A percentile compares a stretch with the other conserved stretches of the same genome.
Evolutionary conservation across 495 filamentous ascomycete genomes (phyloP).

Genomic region (Penicillium coffeae): DNA sequence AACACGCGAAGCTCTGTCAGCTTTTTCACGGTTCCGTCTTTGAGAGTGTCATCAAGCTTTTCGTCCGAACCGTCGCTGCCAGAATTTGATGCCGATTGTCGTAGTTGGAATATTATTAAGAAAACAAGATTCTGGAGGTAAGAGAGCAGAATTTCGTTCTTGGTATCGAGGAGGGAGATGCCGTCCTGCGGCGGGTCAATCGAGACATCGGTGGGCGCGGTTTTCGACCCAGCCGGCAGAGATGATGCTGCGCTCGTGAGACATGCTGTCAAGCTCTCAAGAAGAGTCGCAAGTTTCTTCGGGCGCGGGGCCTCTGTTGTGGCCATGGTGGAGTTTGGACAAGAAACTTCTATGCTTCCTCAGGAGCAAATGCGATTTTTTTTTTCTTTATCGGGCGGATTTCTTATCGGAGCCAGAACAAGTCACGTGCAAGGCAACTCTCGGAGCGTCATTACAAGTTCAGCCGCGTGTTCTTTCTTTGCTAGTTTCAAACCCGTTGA

Average conservation of each 20-base stretch:
- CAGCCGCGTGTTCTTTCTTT: constrained; percentile 12
- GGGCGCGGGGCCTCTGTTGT: constrained; percentile 20
- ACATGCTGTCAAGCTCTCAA: constrained; percentile 61
- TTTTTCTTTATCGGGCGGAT: neutral
- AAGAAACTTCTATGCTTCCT: constrained; percentile 25
- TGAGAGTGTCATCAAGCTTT: constrained; percentile 27
- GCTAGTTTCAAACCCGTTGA: neutral
- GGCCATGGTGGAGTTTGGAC: constrained; percentile 18
- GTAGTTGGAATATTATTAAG: constrained; percentile 76
- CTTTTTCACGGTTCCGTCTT: constrained; percentile 69
- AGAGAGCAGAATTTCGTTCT: constrained; percentile 91
- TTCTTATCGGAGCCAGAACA: neutral
- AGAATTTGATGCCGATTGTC: constrained; percentile 42
- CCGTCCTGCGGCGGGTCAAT: constrained; percentile 71
- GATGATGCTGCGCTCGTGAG: constrained; percentile 57
- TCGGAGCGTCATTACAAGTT: constrained; percentile 5
- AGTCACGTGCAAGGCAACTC: constrained; percentile 6
- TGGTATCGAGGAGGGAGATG: constrained; percentile 89
- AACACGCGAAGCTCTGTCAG: constrained; percentile 82
- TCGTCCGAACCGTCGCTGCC: constrained; percentile 24
- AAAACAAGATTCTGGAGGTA: constrained; percentile 95
- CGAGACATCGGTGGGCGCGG: constrained; percentile 34
- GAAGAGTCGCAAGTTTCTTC: constrained; percentile 47
- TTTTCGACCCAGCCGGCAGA: constrained; percentile 48
- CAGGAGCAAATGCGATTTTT: neutral